phyloP scores from a whole-genome alignment of 75 land plant genomes.

The Azolla pinnata region DNA sequence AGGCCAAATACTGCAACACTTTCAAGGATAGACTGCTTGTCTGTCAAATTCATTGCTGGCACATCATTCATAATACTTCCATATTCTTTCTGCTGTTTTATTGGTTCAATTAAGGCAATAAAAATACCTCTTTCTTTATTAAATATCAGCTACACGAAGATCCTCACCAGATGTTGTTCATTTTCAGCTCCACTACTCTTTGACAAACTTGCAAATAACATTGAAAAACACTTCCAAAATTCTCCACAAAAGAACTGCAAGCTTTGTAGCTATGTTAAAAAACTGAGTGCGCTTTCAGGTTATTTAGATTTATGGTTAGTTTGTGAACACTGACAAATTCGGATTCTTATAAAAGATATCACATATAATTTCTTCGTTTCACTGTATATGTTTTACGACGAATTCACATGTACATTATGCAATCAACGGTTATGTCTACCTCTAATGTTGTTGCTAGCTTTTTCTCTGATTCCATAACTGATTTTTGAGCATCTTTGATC shows the following conservation, averaged over 20 bases:
- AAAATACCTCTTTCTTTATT: too few species aligned
- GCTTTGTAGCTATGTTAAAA: slow-evolving; percentile 1
- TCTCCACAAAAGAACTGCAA: slow-evolving; percentile 5
- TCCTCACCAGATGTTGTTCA: slow-evolving; percentile 4
- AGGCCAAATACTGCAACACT: too few species aligned
- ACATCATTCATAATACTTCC: too few species aligned
- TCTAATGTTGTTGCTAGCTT: slow-evolving; percentile 55
- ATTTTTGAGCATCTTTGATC: slow-evolving; percentile 44
- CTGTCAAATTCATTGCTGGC: too few species aligned
- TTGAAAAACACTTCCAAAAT: slow-evolving; percentile 7
- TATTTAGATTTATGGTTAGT: background rate
- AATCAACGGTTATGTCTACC: too few species aligned
- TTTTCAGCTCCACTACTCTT: slow-evolving; percentile 5
- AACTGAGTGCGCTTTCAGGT: background rate
- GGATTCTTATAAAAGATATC: background rate
- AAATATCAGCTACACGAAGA: too few species aligned
- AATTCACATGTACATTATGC: too few species aligned
- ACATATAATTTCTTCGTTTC: background rate
- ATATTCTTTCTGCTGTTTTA: too few species aligned
- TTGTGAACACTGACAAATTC: background rate
- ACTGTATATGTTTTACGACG: background rate
- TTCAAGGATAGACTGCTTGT: too few species aligned
- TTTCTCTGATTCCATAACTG: slow-evolving; percentile 66
- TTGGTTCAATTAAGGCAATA: too few species aligned
- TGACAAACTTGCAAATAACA: slow-evolving; percentile 6